These are phyloP conservation scores for Fusarium redolens DNA, from an alignment of 2,329 filamentous ascomycete genomes.

Conservation along the genomic window DNA sequence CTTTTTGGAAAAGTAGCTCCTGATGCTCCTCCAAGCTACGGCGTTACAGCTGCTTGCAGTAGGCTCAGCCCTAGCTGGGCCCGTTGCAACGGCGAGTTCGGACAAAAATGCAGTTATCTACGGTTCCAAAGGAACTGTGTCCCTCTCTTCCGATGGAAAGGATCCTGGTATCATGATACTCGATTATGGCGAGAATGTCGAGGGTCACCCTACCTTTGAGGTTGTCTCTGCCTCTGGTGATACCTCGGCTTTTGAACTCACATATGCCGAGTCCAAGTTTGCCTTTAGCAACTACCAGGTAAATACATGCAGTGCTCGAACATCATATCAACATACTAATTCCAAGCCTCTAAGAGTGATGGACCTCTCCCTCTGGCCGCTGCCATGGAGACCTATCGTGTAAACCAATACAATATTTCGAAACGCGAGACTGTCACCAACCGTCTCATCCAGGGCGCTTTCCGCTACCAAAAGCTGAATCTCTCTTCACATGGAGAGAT, in stretches of 20 bases:
- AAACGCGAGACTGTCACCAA: neutral
- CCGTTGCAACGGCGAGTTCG: accelerated
- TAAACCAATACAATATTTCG: neutral
- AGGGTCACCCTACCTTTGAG: neutral
- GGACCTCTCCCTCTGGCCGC: neutral
- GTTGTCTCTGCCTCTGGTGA: neutral
- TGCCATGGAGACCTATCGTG: neutral
- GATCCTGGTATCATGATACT: neutral
- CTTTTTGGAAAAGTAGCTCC: accelerated
- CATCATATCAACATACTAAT: accelerated
- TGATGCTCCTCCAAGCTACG: neutral
- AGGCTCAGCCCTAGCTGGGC: neutral
- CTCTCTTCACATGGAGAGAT: neutral
- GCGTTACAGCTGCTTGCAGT: neutral
- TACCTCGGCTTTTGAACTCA: neutral
- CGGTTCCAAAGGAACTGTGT: neutral
- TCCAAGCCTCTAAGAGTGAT: neutral
- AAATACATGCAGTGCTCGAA: accelerated
- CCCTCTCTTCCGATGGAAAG: neutral
- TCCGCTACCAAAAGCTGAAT: slow-evolving; percentile 5
- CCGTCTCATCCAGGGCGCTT: neutral
- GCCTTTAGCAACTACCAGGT: neutral
- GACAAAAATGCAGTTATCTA: neutral
- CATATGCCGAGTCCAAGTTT: neutral
- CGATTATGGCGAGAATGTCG: neutral